A percentile compares a stretch with the other conserved stretches of the same genome.
Evolutionary conservation across 31 red algal genomes (phyloP).

Genomic region (Odonthalia washingtoniensis): DNA sequence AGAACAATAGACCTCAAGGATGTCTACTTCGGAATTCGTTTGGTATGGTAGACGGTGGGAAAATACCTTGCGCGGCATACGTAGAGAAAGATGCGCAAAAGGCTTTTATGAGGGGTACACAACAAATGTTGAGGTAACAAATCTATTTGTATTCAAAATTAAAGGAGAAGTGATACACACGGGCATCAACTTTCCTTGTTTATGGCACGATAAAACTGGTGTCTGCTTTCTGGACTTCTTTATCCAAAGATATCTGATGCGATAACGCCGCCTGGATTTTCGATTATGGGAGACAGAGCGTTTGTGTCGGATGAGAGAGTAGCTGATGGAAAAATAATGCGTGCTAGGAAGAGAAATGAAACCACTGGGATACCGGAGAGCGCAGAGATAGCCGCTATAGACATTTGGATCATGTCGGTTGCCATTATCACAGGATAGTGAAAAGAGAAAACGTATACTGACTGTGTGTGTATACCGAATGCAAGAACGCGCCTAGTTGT

Average conservation of each 20-base stretch:
- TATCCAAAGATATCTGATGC: conserved; percentile 9
- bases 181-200: conserved; percentile 3
- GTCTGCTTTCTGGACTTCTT: conserved; percentile 10
- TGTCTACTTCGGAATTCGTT: no score
- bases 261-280: conserved; percentile 21
- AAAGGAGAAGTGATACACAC: conserved; percentile 4
- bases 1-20: no score
- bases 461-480: no score
- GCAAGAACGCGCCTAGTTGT: no score
- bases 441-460: neutral
- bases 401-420: neutral
- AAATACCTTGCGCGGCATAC: no score
- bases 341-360: conserved; percentile 25
- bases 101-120: no score
- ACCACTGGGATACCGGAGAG: neutral
- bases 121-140: no score
- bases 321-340: conserved; percentile 26
- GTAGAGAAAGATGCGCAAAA: no score
- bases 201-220: neutral
- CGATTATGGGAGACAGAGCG: conserved; percentile 39
- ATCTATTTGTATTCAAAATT: conserved; percentile 21
- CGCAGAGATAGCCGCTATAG: neutral
- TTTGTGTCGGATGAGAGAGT: neutral
- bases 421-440: neutral
- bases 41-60: no score